Base-by-base conservation (phyloP, 768 basidiomycete species). In the Psilocybe cyanescens region DNA sequence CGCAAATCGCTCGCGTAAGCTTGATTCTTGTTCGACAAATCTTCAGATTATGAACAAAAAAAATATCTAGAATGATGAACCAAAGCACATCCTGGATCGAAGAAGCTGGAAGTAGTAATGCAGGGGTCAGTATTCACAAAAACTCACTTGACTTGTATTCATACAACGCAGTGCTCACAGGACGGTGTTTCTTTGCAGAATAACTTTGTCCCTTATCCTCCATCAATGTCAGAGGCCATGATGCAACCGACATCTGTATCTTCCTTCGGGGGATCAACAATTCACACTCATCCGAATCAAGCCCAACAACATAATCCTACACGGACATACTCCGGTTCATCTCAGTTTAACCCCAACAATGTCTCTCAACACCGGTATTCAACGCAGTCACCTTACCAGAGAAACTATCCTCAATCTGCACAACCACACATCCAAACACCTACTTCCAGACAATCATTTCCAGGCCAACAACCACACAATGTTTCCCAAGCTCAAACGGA, bases 1-100 rank as follows among this genome's bases (percentile, higher is more conserved):
- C 56, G 35, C 8, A 62, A 50, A 39, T 19, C 51, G 12, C 51
- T n/a, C 5, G 35, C 28, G 50, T 55, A 24, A 58, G 61, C 53
- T 47, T 16, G 51, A 16, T 9, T 30, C 19, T 41, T 33, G 33
- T 51, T n/a, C 3, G 8, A 24, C 2, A 17, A 35, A 11, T 2
- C 17, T 49, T 14, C 50, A 33, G 29, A 4, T 8, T 3, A 30
- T 2, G 17, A 52, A 29, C 17, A 14, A 19, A 44, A 44, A 14
- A 50, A n/a, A 46, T 28, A 14, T 41, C 12, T 46, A 54, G 50
- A 28, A n/a, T 14, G 16, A 12, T n/a, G 12, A 47, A 57, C 12
- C 11, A 19, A 24, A 44, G 19, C 30, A 11, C 54, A 3, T 46
- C 57, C 4, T 41, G 57, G 37, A 55, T 62, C 2, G 52, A 58